A percentile compares a stretch with the other conserved stretches of the same genome.
Evolutionary conservation across 202 grass and related monocot species (phyloP).

Genomic region (Schoenoplectus tabernaemontani): DNA sequence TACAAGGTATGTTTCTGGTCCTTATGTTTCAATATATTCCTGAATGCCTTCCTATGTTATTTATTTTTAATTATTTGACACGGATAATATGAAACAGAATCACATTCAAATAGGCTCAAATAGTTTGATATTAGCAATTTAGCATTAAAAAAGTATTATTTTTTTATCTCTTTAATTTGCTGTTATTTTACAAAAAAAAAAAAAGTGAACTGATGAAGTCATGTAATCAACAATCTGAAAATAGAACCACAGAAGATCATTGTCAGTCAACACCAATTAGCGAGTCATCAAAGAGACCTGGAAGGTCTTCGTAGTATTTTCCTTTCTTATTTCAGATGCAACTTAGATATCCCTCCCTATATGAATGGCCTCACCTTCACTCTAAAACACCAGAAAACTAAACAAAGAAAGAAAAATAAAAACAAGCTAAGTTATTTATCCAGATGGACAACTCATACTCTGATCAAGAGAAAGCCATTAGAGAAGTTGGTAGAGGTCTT

Average conservation of each 20-base stretch:
- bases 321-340: not conserved
- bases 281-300: not conserved
- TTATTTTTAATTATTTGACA: not conserved
- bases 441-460: not conserved
- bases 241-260: not conserved
- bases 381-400: not conserved
- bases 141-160: not conserved
- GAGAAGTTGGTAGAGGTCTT: conserved; percentile 15
- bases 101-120: not conserved
- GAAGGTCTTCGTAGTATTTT: not conserved
- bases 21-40: not conserved
- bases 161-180: not conserved
- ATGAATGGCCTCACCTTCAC: not conserved
- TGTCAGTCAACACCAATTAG: not conserved
- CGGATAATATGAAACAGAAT: not conserved
- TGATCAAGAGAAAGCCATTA: conserved; percentile 17
- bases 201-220: too few relatives aligned
- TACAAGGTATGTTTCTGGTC: not conserved
- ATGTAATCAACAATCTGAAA: not conserved
- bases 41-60: too few relatives aligned
- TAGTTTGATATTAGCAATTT: not conserved
- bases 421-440: not conserved
- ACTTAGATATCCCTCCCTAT: not conserved
- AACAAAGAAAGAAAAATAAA: not conserved
- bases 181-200: not conserved